A percentile compares a stretch with the other conserved stretches of the same genome.
These are phyloP conservation scores for Phoma sp. DNA, from an alignment of 2,329 filamentous ascomycete species.

Conservation along the genomic window DNA sequence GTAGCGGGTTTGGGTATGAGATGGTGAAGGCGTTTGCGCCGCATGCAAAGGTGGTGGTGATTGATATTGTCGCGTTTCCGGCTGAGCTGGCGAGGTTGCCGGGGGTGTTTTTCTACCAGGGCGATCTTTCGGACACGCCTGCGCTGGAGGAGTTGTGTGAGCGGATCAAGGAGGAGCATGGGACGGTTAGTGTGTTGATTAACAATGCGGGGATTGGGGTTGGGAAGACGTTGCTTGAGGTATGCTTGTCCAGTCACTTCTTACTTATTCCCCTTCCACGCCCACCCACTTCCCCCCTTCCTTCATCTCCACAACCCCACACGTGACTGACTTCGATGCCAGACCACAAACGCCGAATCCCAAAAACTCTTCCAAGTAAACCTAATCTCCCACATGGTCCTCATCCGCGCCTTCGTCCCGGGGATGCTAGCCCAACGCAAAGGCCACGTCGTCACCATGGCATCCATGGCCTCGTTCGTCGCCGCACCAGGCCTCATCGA, in stretches of 20 bases:
- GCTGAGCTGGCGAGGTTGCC: conserved; percentile 27
- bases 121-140: conserved; percentile 30
- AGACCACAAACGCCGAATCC: conserved; percentile 31
- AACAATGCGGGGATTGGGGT: conserved; percentile 40
- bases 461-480: conserved; percentile 39
- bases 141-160: conserved; percentile 26
- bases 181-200: conserved; percentile 37
- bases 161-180: conserved; percentile 28
- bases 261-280: too few species aligned
- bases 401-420: conserved; percentile 40
- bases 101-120: conserved; percentile 34
- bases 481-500: conserved; percentile 32
- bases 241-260: not conserved
- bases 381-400: conserved; percentile 34
- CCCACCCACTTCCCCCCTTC: too few species aligned
- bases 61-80: conserved; percentile 33
- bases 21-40: conserved; percentile 35
- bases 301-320: too few species aligned
- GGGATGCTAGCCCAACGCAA: conserved; percentile 38
- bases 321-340: not conserved
- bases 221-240: conserved; percentile 29
- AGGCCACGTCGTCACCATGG: conserved; percentile 39
- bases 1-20: conserved; percentile 38
- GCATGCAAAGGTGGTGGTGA: conserved; percentile 28
- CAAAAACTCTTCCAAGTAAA: conserved; percentile 40